phyloP scores from a whole-genome alignment of 352 stramenopile genomes.

The Nothophytophthora sp. region DNA sequence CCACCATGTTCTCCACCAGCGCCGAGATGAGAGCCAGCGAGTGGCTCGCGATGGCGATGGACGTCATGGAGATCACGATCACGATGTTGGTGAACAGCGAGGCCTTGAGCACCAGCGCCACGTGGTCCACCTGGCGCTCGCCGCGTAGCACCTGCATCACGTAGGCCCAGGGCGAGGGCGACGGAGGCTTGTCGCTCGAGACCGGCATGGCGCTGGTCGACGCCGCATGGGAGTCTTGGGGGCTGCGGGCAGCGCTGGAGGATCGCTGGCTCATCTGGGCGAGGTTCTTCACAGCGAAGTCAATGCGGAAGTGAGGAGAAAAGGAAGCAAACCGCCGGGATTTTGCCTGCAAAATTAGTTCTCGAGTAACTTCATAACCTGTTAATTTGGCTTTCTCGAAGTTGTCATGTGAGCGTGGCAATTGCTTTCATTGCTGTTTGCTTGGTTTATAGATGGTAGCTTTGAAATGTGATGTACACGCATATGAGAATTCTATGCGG shows the following conservation, averaged over 20 bases:
- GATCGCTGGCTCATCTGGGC: constrained; percentile 14
- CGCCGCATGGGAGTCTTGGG: not conserved
- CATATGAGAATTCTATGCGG: too few relatives aligned
- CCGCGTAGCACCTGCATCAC: constrained; percentile 8
- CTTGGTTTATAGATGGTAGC: too few relatives aligned
- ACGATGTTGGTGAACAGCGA: constrained; percentile 64
- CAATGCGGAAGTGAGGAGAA: not conserved
- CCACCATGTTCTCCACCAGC: constrained; percentile 91
- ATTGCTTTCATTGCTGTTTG: too few relatives aligned
- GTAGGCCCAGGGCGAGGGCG: constrained; percentile 1
- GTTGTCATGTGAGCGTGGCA: too few relatives aligned
- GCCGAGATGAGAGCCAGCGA: constrained; percentile 92
- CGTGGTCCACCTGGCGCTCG: constrained; percentile 51
- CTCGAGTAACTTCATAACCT: too few relatives aligned
- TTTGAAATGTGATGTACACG: too few relatives aligned
- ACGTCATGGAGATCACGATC: constrained; percentile 70
- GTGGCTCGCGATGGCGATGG: constrained; percentile 71
- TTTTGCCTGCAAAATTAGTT: not conserved
- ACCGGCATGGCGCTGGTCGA: constrained; percentile 10
- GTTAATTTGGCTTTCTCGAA: too few relatives aligned
- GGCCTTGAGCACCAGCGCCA: constrained; percentile 50
- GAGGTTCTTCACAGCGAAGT: too few relatives aligned
- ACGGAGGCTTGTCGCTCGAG: not conserved
- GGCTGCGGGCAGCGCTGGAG: not conserved
- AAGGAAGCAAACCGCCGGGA: not conserved